Base-by-base conservation (phyloP, 805 yeast genomes). In the Starmerella vitae region DNA sequence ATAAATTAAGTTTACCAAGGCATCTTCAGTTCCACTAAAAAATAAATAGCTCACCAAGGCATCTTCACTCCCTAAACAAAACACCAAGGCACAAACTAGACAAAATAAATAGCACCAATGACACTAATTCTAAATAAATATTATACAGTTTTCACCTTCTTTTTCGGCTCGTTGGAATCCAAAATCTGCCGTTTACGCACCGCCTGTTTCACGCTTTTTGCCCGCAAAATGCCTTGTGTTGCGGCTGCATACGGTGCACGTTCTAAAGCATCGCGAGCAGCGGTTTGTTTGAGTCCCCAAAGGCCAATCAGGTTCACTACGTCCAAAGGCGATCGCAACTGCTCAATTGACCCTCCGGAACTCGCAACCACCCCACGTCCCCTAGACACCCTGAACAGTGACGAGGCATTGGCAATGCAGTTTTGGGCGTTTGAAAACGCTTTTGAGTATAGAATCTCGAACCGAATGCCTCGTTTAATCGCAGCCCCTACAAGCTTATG, bases 401-500 rank as follows among this genome's bases (percentile, higher is more conserved):
- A 76, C 40, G 80, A 67, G 2, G 76, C 71, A 55, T 84, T 86
- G 25, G 76, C 67, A 29, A 86, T 74, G 45, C 80, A 74, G n/a
- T 30, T 20, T 15, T 66, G 56, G 25, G 65, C 60, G 15, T 66
- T 35, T 28, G 37, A 55, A 24, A 50, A 37, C 31, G 76, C 65
- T 24, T 72, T 64, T 6, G 70, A 56, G 59, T 88, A 88, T 33
- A 73, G 68, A 7, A 91, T 68, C 55, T 91, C 98, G 46, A 91
- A 71, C 48, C 74, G 74, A 20, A 84, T 70, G 2, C 97, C 97
- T 36, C 84, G 71, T 15, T 77, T 78, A 3, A 82, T 66, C 1
- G 93, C 95, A 30, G 84, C 74, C 31, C 94, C 80, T 7, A 84
- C 67, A 1, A 83, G 74, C 51, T 85, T 84, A 61, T 85, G 94